Conservation (phyloP, 2,329 filamentous ascomycete species). For the Talaromyces sp. region DNA sequence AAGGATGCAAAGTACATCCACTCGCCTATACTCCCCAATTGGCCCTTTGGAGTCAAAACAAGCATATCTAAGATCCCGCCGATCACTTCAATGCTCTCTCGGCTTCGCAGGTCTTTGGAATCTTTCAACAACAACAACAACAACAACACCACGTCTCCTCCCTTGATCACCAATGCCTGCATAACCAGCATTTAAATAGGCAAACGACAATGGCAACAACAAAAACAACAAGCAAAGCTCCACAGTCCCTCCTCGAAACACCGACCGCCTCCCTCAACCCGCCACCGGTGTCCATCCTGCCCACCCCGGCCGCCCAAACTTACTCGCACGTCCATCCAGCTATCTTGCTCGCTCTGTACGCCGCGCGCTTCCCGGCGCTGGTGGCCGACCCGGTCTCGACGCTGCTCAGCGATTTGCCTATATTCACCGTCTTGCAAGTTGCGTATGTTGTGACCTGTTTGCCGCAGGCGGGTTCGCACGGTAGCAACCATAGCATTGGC, state of each 20-base stretch:
- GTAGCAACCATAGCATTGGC: conserved; percentile 11
- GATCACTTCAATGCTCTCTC: neutral
- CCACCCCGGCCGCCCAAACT: conserved; percentile 44
- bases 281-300: conserved; percentile 43
- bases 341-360: conserved; percentile 60
- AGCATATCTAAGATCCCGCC: too few relatives aligned
- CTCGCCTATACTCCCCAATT: neutral
- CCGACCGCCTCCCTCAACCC: conserved; percentile 16
- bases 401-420: conserved; percentile 56
- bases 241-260: neutral
- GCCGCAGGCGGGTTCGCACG: conserved; percentile 42
- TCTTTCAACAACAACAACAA: neutral
- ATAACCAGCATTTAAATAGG: neutral
- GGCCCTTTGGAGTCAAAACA: neutral
- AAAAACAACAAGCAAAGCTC: conserved; percentile 6
- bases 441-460: conserved; percentile 55
- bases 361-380: conserved; percentile 59
- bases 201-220: neutral
- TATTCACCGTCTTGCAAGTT: conserved; percentile 60
- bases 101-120: neutral
- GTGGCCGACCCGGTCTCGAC: conserved; percentile 65
- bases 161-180: too few relatives aligned
- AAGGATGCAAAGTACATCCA: too few relatives aligned
- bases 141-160: neutral
- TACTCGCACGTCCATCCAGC: conserved; percentile 64